These are phyloP conservation scores for Colletotrichum sansevieriae DNA, from an alignment of 2,329 filamentous ascomycete genomes.

Conservation along the genomic window DNA sequence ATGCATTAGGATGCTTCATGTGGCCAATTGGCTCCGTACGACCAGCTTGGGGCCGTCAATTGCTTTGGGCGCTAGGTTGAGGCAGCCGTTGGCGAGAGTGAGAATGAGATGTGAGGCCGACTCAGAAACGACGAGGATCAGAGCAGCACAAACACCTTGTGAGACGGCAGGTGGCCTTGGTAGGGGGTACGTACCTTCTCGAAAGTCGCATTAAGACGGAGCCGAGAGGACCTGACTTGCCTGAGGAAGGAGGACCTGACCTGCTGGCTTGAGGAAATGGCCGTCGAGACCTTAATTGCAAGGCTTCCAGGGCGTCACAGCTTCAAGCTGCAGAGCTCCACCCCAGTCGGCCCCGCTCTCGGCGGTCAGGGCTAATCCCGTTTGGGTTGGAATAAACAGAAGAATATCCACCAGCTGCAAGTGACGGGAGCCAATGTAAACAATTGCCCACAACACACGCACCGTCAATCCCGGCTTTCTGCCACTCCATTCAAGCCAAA, in stretches of 20 bases:
- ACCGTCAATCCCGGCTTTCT: slow-evolving; percentile 1
- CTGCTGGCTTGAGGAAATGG: too few relatives aligned
- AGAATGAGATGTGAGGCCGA: slow-evolving; percentile 20
- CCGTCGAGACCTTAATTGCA: slow-evolving; percentile 31
- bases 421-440: slow-evolving; percentile 37
- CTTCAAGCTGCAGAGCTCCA: slow-evolving; percentile 30
- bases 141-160: slow-evolving; percentile 1
- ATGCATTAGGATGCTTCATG: slow-evolving; percentile 10
- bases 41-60: slow-evolving; percentile 28
- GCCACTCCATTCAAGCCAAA: slow-evolving; percentile 4
- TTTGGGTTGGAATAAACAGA: slow-evolving; percentile 41
- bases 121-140: slow-evolving; percentile 10
- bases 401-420: slow-evolving; percentile 31
- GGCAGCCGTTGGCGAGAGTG: slow-evolving; percentile 13
- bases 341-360: slow-evolving; percentile 17
- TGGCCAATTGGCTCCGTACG: slow-evolving; percentile 22
- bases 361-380: slow-evolving; percentile 17
- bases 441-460: slow-evolving; percentile 32
- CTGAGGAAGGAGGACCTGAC: too few relatives aligned
- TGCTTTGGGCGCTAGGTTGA: slow-evolving; percentile 9
- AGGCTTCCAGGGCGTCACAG: slow-evolving; percentile 30
- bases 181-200: not conserved
- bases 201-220: slow-evolving; percentile 16
- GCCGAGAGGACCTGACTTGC: too few relatives aligned
- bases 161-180: slow-evolving; percentile 5